phyloP scores from a whole-genome alignment of 768 basidiomycete genomes.

The Phaffia tasmanica region DNA sequence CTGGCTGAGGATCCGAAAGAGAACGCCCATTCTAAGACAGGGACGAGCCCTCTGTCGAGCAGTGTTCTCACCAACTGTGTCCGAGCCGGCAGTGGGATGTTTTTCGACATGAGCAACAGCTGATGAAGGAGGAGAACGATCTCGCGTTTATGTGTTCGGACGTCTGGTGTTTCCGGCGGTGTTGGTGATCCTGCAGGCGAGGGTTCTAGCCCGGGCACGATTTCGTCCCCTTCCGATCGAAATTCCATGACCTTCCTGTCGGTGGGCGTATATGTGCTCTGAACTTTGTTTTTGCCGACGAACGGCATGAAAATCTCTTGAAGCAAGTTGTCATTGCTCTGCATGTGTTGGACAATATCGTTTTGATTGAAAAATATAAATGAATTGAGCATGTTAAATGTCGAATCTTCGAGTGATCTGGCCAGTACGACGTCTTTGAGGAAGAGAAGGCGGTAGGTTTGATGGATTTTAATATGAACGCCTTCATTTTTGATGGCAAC shows the following conservation, averaged over 20 bases:
- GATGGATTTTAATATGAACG: constrained; percentile 82
- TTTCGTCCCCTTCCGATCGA: constrained; percentile 3
- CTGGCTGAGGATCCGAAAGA: constrained; percentile 1
- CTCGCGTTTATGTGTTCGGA: constrained; percentile 46
- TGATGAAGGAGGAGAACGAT: constrained; percentile 83
- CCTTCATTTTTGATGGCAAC: constrained; percentile 63
- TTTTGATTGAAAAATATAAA: constrained; percentile 99
- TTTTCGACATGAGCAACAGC: constrained; percentile 89
- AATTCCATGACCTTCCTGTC: background rate
- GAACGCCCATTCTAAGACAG: constrained; percentile 87
- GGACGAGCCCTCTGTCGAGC: constrained; percentile 75
- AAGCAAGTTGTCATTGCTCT: constrained; percentile 63
- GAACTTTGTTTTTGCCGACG: background rate
- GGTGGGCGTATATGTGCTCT: background rate
- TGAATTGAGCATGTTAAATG: constrained; percentile 91
- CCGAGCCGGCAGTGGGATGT: constrained; percentile 78
- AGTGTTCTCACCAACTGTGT: constrained; percentile 74
- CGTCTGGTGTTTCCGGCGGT: background rate
- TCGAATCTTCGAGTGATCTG: constrained; percentile 85
- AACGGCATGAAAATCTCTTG: constrained; percentile 55
- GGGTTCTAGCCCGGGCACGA: background rate
- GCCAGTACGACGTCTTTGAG: constrained; percentile 97
- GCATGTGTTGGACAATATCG: constrained; percentile 86
- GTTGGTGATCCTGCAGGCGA: background rate
- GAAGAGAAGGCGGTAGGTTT: constrained; percentile 92